These are phyloP conservation scores for Suhomyces panamericanus DNA, from an alignment of 1,139 yeast genomes.

Conservation along the genomic window DNA sequence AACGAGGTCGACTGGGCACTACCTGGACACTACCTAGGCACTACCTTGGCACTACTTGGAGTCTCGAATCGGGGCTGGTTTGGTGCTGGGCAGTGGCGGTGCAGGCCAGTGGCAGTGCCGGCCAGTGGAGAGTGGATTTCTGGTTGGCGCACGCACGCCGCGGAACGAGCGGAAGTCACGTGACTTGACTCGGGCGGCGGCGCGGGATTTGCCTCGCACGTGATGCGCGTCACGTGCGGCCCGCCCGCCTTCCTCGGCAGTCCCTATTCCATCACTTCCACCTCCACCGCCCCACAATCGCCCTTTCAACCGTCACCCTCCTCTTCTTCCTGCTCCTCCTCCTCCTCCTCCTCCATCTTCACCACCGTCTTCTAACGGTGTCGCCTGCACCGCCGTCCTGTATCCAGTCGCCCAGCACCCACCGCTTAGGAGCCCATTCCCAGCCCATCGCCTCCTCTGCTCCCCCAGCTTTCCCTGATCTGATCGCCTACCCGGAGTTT, in stretches of 20 bases:
- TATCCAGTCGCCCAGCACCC: not conserved
- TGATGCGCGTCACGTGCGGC: too few relatives aligned
- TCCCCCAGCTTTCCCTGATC: not conserved
- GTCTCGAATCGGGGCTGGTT: too few relatives aligned
- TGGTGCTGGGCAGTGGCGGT: too few relatives aligned
- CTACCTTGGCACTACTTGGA: too few relatives aligned
- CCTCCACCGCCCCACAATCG: not conserved
- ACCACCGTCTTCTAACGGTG: too few relatives aligned
- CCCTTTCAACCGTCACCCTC: not conserved
- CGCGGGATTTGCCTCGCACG: too few relatives aligned
- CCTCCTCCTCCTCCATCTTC: not conserved
- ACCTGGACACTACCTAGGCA: too few relatives aligned
- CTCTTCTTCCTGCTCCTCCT: not conserved
- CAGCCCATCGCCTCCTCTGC: not conserved
- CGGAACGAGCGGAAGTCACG: not conserved
- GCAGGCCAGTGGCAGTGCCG: too few relatives aligned
- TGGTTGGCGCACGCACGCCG: not conserved
- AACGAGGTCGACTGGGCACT: too few relatives aligned
- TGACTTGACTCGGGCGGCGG: too few relatives aligned
- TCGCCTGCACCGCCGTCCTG: not conserved
- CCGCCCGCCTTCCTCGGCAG: not conserved
- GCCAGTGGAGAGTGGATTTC: too few relatives aligned
- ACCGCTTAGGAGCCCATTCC: not conserved
- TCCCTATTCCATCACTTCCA: slow-evolving; percentile 1
- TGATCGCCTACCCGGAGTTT: not conserved